Base-by-base conservation (phyloP, 2,329 filamentous ascomycete species). In the Cordyceps cicadae region DNA sequence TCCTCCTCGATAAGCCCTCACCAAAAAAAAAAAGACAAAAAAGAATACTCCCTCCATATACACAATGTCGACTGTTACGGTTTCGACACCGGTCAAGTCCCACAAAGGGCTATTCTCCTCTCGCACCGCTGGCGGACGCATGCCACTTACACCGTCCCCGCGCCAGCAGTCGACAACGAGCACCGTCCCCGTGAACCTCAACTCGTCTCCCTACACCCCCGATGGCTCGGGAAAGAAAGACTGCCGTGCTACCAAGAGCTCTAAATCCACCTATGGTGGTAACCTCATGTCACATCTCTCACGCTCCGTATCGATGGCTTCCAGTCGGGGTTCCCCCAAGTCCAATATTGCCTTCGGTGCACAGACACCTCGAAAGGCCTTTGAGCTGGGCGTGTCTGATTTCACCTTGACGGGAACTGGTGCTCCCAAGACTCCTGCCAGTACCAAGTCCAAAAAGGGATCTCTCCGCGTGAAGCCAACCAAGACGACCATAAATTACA, bases 51-150 rank as follows among this genome's bases (percentile, higher is more conserved):
- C 9, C 21, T 29, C 6, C 17, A 9, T 8, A 29, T 11, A 8
- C 76, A 83, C 69, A 74, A 97, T 97, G 93, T 91, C 93, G 74
- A 89, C 78, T 63, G 75, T 87, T 75, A 78, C 84, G 72, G 86
- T 97, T 76, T 89, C 91, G 70, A 97, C 94, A 63, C 94, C 94
- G 63, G 82, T 94, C 73, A 97, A 97, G 83, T 94, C 90, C 82
- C 93, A 96, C 76, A 87, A 89, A 77, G 91, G 92, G 63, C 84
- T 97, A 70, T 97, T 97, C 80, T 92, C 88, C 67, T 86, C 90
- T 67, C 92, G 92, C 74, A 94, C 92, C 73, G 94, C 92, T 75
- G 92, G 93, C 77, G 92, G 92, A 73, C 90, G 94, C 64, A 92
- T 96, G 82, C 92, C 94, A 68, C 79, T 99, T 72, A 97, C 93